These are phyloP conservation scores for Argentina anserina DNA, from an alignment of 306 rosid species.

Conservation along the genomic window DNA sequence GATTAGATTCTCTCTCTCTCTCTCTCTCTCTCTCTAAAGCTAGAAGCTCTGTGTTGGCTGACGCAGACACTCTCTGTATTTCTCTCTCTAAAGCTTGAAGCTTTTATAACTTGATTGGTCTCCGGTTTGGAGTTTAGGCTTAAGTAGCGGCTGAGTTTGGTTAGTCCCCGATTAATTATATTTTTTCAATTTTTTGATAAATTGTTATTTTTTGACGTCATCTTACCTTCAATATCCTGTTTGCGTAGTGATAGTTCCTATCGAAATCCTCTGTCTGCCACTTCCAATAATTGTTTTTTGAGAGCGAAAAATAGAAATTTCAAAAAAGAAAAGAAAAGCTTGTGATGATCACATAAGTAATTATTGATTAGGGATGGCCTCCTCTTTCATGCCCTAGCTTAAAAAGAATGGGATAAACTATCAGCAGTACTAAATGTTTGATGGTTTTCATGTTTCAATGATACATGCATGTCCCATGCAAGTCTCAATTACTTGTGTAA, in stretches of 20 bases:
- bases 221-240: conserved; percentile 24
- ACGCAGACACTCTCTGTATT: background rate
- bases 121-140: conserved; percentile 9
- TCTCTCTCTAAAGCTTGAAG: conserved; percentile 4
- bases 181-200: background rate
- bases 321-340: too few species aligned
- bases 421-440: background rate
- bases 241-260: conserved; percentile 41
- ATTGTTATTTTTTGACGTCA: conserved; percentile 22
- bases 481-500: background rate
- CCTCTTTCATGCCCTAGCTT: background rate
- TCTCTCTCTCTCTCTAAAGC: conserved; percentile 3
- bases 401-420: too few species aligned
- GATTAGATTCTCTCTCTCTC: background rate
- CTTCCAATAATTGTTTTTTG: conserved; percentile 15
- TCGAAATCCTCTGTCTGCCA: conserved; percentile 60
- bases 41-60: background rate
- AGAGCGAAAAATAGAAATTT: background rate
- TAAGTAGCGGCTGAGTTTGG: conserved; percentile 34
- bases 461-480: conserved; percentile 4
- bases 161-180: background rate
- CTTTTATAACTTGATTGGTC: background rate
- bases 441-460: background rate
- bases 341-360: background rate
- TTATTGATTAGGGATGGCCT: background rate